phyloP scores from a whole-genome alignment of 1,139 yeast species.

The Saccharomyces pastorianus region DNA sequence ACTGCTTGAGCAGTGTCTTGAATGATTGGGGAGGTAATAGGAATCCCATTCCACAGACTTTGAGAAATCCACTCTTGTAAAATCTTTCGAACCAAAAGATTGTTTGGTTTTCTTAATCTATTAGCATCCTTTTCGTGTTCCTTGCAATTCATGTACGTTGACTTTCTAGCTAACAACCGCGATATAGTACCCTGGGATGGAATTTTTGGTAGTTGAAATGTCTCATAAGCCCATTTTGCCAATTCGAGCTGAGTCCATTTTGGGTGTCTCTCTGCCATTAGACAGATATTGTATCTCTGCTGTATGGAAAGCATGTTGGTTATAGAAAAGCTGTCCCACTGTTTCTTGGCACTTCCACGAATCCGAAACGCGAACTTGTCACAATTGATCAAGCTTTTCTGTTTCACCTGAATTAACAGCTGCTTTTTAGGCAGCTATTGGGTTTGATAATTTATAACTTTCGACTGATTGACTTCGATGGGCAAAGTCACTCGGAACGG shows the following conservation, averaged over 20 bases:
- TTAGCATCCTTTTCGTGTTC: constrained; percentile 46
- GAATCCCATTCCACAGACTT: constrained; percentile 59
- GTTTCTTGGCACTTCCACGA: background rate
- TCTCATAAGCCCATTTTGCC: constrained; percentile 55
- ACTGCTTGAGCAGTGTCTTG: constrained; percentile 58
- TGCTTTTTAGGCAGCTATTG: background rate
- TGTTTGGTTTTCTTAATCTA: constrained; percentile 48
- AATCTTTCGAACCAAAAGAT: constrained; percentile 49
- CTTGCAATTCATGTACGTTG: constrained; percentile 50
- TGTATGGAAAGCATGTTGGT: constrained; percentile 33
- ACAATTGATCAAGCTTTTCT: background rate
- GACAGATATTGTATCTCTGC: constrained; percentile 59
- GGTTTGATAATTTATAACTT: background rate
- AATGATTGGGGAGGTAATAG: constrained; percentile 55
- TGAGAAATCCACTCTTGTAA: constrained; percentile 64
- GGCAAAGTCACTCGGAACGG: background rate
- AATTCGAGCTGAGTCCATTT: constrained; percentile 61
- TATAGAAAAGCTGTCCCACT: background rate
- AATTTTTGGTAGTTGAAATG: constrained; percentile 44
- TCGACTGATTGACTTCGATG: background rate
- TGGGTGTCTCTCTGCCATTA: constrained; percentile 58
- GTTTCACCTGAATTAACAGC: background rate
- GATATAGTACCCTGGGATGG: constrained; percentile 67
- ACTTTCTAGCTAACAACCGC: constrained; percentile 49
- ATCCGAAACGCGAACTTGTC: background rate